A percentile compares a stretch with the other conserved stretches of the same genome.
Evolutionary conservation across 192 early-diverging fungal genomes (phyloP).

Genomic region (Dimargaris cristalligena): DNA sequence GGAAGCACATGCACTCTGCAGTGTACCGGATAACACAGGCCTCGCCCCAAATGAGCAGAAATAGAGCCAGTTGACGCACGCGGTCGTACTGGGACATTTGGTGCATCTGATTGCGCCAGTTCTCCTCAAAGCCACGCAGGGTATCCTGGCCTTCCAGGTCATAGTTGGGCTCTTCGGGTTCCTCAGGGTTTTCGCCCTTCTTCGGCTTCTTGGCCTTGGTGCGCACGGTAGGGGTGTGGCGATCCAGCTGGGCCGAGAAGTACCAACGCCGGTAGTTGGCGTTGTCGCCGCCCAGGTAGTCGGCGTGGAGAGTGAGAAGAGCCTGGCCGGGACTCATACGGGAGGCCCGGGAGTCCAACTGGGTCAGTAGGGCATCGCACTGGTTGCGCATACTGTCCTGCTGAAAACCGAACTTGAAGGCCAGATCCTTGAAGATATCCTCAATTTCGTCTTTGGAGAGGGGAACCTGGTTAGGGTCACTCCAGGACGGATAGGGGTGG

Average conservation of each 20-base stretch:
- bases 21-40: constrained; percentile 55
- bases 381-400: constrained; percentile 58
- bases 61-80: constrained; percentile 52
- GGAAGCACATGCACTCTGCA: constrained; percentile 57
- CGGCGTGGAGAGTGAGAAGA: constrained; percentile 52
- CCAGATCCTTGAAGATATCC: constrained; percentile 46
- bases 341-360: constrained; percentile 63
- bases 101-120: constrained; percentile 56
- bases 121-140: constrained; percentile 32
- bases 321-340: constrained; percentile 54
- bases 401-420: constrained; percentile 61
- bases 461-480: constrained; percentile 42
- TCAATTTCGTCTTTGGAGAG: constrained; percentile 48
- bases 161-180: constrained; percentile 16
- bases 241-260: constrained; percentile 53
- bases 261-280: constrained; percentile 75
- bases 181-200: constrained; percentile 9
- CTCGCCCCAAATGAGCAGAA: constrained; percentile 67
- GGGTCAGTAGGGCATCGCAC: constrained; percentile 56
- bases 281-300: constrained; percentile 63
- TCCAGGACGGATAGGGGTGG: constrained; percentile 34
- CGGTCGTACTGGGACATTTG: constrained; percentile 50
- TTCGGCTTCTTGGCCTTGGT: constrained; percentile 10
- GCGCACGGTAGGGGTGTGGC: constrained; percentile 31
- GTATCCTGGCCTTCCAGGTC: constrained; percentile 19